phyloP scores from a whole-genome alignment of 768 basidiomycete genomes.

The Mrakia blollopis region DNA sequence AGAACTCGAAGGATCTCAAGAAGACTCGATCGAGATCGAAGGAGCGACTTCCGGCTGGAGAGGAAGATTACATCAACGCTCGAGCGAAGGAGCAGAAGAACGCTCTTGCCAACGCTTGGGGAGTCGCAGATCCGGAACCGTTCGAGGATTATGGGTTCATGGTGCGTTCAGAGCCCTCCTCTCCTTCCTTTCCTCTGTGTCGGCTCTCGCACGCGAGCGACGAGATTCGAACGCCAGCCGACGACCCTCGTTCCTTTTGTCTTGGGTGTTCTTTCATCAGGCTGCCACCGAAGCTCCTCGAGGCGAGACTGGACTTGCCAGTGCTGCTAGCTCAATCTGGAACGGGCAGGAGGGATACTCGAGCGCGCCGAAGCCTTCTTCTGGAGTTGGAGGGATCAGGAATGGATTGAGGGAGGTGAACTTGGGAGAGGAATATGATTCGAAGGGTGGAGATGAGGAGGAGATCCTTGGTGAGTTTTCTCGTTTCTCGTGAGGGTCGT shows the following conservation, averaged over 20 bases:
- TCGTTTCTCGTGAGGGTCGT: too few species aligned
- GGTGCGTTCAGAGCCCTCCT: not conserved
- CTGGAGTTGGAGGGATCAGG: not conserved
- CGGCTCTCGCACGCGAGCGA: too few species aligned
- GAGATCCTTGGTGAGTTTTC: constrained; percentile 18
- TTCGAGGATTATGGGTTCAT: constrained; percentile 70
- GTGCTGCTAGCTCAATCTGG: constrained; percentile 67
- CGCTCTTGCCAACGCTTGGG: constrained; percentile 87
- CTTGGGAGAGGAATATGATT: constrained; percentile 6
- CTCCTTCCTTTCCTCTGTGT: not conserved
- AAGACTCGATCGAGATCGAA: constrained; percentile 24
- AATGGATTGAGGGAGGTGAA: not conserved
- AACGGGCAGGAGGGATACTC: constrained; percentile 57
- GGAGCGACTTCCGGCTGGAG: not conserved
- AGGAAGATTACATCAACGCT: constrained; percentile 32
- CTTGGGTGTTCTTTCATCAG: not conserved
- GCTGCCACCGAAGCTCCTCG: constrained; percentile 20
- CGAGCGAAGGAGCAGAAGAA: constrained; percentile 76
- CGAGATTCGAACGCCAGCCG: not conserved
- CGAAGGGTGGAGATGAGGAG: not conserved
- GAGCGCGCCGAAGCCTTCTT: not conserved
- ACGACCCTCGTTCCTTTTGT: not conserved
- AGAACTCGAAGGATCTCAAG: constrained; percentile 22
- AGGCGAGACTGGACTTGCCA: constrained; percentile 41
- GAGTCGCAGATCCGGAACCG: constrained; percentile 85